A percentile compares a stretch with the other conserved stretches of the same genome.
Conservation (phyloP, 345 rosid species). For the Syzygium oleosum region DNA sequence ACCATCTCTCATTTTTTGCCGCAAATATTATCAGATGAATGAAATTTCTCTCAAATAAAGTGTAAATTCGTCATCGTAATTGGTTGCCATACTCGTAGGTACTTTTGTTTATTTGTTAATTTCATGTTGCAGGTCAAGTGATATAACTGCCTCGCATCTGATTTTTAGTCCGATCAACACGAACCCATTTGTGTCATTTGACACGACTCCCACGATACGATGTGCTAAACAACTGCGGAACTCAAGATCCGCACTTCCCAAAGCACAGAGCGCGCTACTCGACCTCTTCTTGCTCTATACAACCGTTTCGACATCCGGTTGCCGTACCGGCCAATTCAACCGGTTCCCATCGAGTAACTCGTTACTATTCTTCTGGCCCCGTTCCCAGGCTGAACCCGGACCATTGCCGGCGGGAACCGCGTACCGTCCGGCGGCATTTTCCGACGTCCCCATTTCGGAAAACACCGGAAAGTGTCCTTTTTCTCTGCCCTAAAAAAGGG, state of each 20-base stretch:
- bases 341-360: background rate
- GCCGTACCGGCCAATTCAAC: rapidly evolving
- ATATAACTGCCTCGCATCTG: background rate
- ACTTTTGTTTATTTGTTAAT: background rate
- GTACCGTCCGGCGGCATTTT: too few relatives aligned
- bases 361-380: background rate
- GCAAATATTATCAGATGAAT: rapidly evolving
- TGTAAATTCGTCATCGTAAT: background rate
- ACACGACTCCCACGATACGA: rapidly evolving
- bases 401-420: too few relatives aligned
- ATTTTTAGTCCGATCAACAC: rapidly evolving
- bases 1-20: background rate
- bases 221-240: background rate
- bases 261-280: background rate
- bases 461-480: background rate
- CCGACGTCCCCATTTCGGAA: background rate
- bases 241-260: background rate
- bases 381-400: background rate
- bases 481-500: background rate
- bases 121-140: background rate
- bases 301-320: background rate
- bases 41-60: background rate
- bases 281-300: background rate
- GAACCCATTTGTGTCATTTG: background rate
- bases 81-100: background rate